Conservation (phyloP, 1,284 basidiomycete species). For the Cutaneotrichosporon cavernicola region DNA sequence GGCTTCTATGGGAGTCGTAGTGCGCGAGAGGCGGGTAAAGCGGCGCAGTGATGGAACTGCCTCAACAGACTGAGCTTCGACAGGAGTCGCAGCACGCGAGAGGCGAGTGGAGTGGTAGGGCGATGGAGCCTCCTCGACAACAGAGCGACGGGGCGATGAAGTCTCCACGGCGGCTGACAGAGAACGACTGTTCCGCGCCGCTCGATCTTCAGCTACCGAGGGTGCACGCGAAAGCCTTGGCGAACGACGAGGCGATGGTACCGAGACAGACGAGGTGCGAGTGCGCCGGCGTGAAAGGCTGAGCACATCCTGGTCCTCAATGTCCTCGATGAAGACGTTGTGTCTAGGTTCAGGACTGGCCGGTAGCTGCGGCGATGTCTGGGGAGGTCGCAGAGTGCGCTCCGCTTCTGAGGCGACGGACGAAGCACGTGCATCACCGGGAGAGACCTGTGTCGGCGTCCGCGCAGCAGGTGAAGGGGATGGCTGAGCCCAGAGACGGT, state of each 20-base stretch:
- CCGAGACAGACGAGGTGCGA: not conserved
- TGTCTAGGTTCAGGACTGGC: not conserved
- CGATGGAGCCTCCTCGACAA: not conserved
- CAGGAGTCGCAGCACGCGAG: not conserved
- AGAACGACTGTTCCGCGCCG: too few species aligned
- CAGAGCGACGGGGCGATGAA: too few species aligned
- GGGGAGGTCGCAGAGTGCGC: not conserved
- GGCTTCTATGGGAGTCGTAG: not conserved
- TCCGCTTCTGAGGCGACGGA: not conserved
- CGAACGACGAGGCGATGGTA: not conserved
- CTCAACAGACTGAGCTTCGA: not conserved
- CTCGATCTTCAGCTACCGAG: not conserved
- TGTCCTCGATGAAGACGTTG: not conserved
- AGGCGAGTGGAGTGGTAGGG: not conserved
- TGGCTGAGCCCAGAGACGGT: not conserved
- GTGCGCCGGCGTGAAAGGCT: not conserved
- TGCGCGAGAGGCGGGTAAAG: not conserved
- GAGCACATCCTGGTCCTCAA: not conserved
- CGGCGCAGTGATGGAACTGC: not conserved
- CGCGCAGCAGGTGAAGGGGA: not conserved
- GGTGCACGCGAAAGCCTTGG: not conserved
- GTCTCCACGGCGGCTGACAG: not conserved
- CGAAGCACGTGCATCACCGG: not conserved
- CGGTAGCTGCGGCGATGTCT: not conserved
- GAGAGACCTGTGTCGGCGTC: not conserved